phyloP scores from a whole-genome alignment of 1,139 yeast species.

The Kluyveromyces sp. region DNA sequence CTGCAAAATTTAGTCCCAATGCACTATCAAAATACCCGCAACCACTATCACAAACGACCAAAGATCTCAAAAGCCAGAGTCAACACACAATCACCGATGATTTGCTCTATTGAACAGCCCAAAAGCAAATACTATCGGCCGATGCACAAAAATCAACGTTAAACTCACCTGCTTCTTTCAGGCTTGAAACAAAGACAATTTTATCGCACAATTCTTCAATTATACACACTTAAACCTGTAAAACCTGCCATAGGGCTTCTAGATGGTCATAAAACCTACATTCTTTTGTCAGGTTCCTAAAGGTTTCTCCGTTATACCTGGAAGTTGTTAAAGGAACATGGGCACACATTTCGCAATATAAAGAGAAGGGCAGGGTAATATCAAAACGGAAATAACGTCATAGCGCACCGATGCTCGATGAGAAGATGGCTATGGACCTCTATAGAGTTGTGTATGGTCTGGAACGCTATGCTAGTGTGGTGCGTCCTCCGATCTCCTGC shows the following conservation, averaged over 20 bases:
- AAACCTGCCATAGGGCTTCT: not conserved
- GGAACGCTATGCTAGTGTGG: slow-evolving; percentile 50
- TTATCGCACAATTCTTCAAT: not conserved
- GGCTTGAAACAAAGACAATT: not conserved
- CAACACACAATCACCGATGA: too few relatives aligned
- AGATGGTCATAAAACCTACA: not conserved
- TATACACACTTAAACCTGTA: not conserved
- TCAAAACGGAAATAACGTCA: not conserved
- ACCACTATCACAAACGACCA: too few relatives aligned
- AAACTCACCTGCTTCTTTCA: not conserved
- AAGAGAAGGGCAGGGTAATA: not conserved
- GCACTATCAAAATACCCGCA: too few relatives aligned
- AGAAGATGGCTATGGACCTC: not conserved
- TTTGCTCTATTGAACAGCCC: too few relatives aligned
- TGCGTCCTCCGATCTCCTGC: slow-evolving; percentile 77
- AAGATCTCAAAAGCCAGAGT: too few relatives aligned
- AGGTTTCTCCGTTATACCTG: not conserved
- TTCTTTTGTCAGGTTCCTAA: not conserved
- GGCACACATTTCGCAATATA: not conserved
- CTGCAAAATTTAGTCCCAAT: too few relatives aligned
- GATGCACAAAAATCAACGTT: not conserved
- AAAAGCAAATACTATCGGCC: not conserved
- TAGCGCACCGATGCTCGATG: too few relatives aligned
- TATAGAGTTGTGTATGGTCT: not conserved
- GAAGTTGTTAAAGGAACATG: not conserved